phyloP scores from a whole-genome alignment of 2,329 filamentous ascomycete species.

The Phaeosphaeriaceae sp. region DNA sequence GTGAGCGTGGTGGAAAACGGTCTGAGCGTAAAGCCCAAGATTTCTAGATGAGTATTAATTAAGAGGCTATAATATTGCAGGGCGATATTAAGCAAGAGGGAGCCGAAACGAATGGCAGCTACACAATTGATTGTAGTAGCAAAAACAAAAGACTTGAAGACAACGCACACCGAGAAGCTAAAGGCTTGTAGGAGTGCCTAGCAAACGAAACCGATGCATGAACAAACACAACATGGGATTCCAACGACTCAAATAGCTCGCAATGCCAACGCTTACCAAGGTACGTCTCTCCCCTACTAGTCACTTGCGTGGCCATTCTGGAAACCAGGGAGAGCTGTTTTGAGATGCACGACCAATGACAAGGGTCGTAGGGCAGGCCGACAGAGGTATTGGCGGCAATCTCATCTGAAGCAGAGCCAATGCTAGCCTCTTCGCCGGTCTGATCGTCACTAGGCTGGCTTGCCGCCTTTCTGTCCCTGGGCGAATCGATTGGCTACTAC shows the following conservation, averaged over 20 bases:
- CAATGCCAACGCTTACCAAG: slow-evolving; percentile 17
- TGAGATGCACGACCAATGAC: slow-evolving; percentile 22
- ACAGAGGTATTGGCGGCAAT: slow-evolving; percentile 35
- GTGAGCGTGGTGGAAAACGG: too few relatives aligned
- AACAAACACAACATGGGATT: slow-evolving; percentile 18
- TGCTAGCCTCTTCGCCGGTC: slow-evolving; percentile 19
- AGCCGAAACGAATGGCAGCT: slow-evolving; percentile 38
- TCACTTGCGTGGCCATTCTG: slow-evolving; percentile 12
- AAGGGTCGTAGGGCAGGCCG: slow-evolving; percentile 8
- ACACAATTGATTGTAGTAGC: slow-evolving; percentile 10
- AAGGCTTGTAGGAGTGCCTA: slow-evolving; percentile 32
- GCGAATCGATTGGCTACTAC: slow-evolving; percentile 23
- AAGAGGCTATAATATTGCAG: background rate
- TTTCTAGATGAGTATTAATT: slow-evolving; percentile 7
- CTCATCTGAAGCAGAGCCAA: slow-evolving; percentile 30
- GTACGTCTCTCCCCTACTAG: slow-evolving; percentile 17
- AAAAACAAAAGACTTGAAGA: slow-evolving; percentile 23
- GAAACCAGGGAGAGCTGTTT: slow-evolving; percentile 9
- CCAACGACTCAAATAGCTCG: slow-evolving; percentile 23
- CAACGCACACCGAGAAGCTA: slow-evolving; percentile 32
- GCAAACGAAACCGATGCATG: slow-evolving; percentile 23
- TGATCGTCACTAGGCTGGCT: slow-evolving; percentile 31
- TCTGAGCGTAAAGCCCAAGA: background rate
- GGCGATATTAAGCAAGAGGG: slow-evolving; percentile 3
- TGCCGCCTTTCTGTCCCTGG: slow-evolving; percentile 34